Base-by-base conservation (phyloP, 306 rosid species). In the Quercus dentata region DNA sequence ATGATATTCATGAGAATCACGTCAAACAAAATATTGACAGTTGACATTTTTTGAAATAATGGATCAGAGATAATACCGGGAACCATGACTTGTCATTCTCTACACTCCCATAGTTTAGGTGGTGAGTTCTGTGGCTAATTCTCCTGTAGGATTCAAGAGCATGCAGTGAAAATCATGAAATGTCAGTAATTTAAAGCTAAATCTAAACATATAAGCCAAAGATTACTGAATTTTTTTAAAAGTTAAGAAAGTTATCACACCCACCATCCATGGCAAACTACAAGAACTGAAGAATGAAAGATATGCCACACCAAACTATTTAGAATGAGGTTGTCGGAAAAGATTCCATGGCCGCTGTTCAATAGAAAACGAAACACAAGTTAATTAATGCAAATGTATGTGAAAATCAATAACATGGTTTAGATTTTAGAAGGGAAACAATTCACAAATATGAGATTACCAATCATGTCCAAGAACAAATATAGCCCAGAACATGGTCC, bases 61-160 rank as follows among this genome's bases (percentile, higher is more conserved):
- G 30, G 44, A 58, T 74, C n/a, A 13, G 33, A 46, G 7, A 46
- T 15, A 62, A 68, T 86, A 96, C 98, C 10, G 97, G 98, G 74
- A 96, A 97, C 99, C 98, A 93, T 4, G 98, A 91, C 80, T 96
- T 97, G 76, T 96, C 98, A 33, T 90, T 91, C 82, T 96, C 99
- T 11, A 96, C 94, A 71, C 91, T 92, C 6, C 94, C 98, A 81
- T 96, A 97, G 83, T 96, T 96, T 75, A 91, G 97, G 82, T 93
- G 99, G 75, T 96, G 98, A 73, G 98, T 93, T 86, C 87, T 89
- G 58, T 93, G 99, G 76, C 99, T 93, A 11, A 96, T 91, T 87
- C 93, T 93, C 99, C 97, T 96, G 91, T 52, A 35, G 71, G 69
- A 44, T n/a, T 9, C n/a, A 49, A 25, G 21, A 17, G 76, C 46